phyloP scores from a whole-genome alignment of 306 rosid genomes.

The Castanea sativa region DNA sequence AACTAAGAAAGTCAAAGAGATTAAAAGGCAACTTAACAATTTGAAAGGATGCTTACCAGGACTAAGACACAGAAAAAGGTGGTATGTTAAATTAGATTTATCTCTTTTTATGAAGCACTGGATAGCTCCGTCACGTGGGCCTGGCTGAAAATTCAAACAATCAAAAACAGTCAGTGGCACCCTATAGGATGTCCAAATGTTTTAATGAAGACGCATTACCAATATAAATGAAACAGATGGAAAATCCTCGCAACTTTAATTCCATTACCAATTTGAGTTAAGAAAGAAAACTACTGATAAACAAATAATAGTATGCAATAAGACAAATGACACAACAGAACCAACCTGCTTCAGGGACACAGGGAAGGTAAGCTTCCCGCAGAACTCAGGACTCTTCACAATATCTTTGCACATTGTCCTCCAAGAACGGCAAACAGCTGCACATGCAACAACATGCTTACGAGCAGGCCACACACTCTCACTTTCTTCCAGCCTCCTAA shows the following conservation, averaged over 20 bases:
- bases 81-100: conserved; percentile 79
- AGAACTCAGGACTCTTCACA: conserved; percentile 68
- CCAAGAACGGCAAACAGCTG: conserved; percentile 89
- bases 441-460: conserved; percentile 79
- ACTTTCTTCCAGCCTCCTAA: conserved; percentile 81
- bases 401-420: conserved; percentile 88
- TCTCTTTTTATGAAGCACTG: conserved; percentile 88
- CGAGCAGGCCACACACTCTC: conserved; percentile 84
- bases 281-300: not conserved
- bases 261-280: not conserved
- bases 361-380: conserved; percentile 85
- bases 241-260: not conserved
- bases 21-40: not conserved
- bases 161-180: not conserved
- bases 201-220: not conserved
- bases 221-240: conserved; percentile 1
- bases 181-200: not conserved
- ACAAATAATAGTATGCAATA: not conserved
- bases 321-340: not conserved
- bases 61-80: conserved; percentile 74
- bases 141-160: conserved; percentile 60
- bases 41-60: conserved; percentile 47
- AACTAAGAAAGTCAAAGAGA: not conserved
- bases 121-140: conserved; percentile 68
- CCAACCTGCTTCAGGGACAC: conserved; percentile 84